phyloP scores from a whole-genome alignment of 2,329 filamentous ascomycete genomes.

The Scytalidium sp. region DNA sequence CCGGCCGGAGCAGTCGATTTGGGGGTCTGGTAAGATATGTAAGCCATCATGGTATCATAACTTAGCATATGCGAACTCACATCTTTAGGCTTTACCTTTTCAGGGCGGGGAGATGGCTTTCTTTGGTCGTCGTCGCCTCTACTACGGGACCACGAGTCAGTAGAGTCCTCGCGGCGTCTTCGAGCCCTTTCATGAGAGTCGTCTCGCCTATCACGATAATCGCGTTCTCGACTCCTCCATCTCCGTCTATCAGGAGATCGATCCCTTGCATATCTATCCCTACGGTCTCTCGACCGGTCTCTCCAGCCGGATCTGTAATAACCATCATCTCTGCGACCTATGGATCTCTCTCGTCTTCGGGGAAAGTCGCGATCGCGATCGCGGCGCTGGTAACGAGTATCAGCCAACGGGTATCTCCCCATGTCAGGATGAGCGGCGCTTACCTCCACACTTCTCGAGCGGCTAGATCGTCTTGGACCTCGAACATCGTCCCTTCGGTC shows the following conservation, averaged over 20 bases:
- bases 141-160: conserved; percentile 65
- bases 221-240: conserved; percentile 65
- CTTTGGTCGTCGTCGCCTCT: conserved; percentile 64
- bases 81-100: conserved; percentile 50
- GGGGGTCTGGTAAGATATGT: conserved; percentile 40
- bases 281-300: conserved; percentile 63
- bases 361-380: conserved; percentile 58
- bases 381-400: conserved; percentile 49
- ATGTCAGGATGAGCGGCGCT: conserved; percentile 31
- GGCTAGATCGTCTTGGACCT: conserved; percentile 50
- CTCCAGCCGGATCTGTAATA: conserved; percentile 58
- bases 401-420: conserved; percentile 24
- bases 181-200: conserved; percentile 66
- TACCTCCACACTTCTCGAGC: conserved; percentile 62
- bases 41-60: conserved; percentile 5
- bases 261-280: conserved; percentile 53
- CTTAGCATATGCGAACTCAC: conserved; percentile 39
- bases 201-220: conserved; percentile 68
- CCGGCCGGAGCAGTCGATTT: conserved; percentile 49
- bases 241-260: conserved; percentile 55
- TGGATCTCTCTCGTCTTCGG: conserved; percentile 67
- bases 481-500: conserved; percentile 49
- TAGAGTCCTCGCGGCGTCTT: conserved; percentile 65
- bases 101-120: conserved; percentile 45
- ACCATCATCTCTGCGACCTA: conserved; percentile 65